Evolutionary conservation across 768 basidiomycete species (phyloP), one percentile per base, ranked within the genome.

Genomic region (Termitomyces sp.): DNA sequence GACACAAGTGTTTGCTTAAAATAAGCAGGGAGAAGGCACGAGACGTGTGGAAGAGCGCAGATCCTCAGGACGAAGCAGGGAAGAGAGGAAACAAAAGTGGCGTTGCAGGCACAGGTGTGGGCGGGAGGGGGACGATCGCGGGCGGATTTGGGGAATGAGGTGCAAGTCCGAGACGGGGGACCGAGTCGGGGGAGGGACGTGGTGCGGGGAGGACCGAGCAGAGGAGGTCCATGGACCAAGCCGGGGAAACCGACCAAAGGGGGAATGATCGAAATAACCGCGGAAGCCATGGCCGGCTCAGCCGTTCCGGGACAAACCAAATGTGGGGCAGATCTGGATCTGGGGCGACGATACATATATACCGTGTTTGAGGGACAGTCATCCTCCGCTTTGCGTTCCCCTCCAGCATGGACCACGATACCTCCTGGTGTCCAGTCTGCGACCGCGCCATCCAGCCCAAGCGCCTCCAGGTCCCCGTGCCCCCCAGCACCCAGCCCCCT

Each of bases 401-500:
- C 41, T n/a, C n/a, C 64, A 57, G 32, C 28, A 77, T 77, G 76
- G 77, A 80, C 53, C 78, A 85, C 75, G 89, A 90, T 74, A 80
- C 86, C 62, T 77, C 84, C 57, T 93, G 88, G 87, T 93, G 91
- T 80, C 88, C 88, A 52, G 83, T 82, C 67, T 93, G 91, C 77
- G 82, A 85, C 66, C 77, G 83, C 64, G 86, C 87, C 63, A 91
- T 93, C 64, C 75, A 82, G n/a, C 91, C 91, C n/a, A 90, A 89
- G 69, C 86, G 88, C 63, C 75, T 74, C 63, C 78, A 77, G 13
- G 79, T 89, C 58, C 71, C 82, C 35, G 67, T 84, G 57, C 68
- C 54, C 60, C 72, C 47, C 69, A 77, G 5, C 69, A 77, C 23
- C 36, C 51, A 38, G 44, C 67, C 53, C 48, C 4, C 77, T 30